Conservation (phyloP, 1,284 basidiomycete genomes). For the Pseudozyma thailandica region DNA sequence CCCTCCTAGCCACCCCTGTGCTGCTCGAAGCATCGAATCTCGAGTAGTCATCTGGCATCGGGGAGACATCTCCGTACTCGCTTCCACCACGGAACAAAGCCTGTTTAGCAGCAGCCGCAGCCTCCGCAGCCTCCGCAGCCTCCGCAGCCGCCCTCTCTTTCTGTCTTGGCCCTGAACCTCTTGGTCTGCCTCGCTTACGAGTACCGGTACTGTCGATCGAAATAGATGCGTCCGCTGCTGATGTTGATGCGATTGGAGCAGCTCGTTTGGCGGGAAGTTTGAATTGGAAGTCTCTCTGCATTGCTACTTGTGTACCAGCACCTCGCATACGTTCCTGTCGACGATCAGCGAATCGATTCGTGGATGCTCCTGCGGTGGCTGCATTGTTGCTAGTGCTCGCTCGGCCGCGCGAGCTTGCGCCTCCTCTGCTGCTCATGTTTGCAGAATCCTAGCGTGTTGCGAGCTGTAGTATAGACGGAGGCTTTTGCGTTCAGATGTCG, state of each 20-base stretch:
- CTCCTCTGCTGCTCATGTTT: conserved; percentile 23
- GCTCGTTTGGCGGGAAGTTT: conserved; percentile 29
- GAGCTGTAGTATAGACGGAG: not conserved
- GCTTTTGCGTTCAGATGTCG: too few species aligned
- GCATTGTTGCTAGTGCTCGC: conserved; percentile 19
- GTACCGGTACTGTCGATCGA: conserved; percentile 14
- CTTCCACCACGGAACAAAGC: conserved; percentile 10
- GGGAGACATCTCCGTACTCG: conserved; percentile 3
- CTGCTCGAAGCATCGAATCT: conserved; percentile 30
- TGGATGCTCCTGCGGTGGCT: conserved; percentile 21
- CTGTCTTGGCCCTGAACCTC: conserved; percentile 22
- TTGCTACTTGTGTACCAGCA: conserved; percentile 44
- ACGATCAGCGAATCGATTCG: conserved; percentile 42
- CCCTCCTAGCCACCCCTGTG: conserved; percentile 26
- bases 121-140: too few species aligned
- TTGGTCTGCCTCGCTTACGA: conserved; percentile 22
- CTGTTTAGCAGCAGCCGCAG: conserved; percentile 11
- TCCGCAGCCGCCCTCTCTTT: conserved; percentile 16
- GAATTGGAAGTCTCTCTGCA: conserved; percentile 49
- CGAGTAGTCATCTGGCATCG: conserved; percentile 10
- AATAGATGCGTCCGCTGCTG: conserved; percentile 13
- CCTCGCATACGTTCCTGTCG: conserved; percentile 53
- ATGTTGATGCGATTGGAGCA: conserved; percentile 8
- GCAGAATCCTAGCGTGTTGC: not conserved
- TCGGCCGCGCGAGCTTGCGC: conserved; percentile 13